Evolutionary conservation across 305 asterid species (phyloP), one percentile per base, ranked within the genome.

Genomic region (Fraxinus angustifolia): DNA sequence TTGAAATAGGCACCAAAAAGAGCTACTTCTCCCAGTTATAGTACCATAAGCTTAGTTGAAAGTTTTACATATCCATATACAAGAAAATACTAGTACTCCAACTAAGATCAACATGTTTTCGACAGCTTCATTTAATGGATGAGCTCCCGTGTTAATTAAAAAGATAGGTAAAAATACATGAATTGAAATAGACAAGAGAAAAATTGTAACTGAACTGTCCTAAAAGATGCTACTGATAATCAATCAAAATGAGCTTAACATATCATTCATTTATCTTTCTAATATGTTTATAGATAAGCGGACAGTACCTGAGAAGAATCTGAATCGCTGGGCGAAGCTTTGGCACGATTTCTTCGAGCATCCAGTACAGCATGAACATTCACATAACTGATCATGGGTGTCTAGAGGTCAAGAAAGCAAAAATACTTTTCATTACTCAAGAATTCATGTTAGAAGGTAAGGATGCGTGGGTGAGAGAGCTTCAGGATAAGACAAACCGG

Each of bases 331-430:
- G 97, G 88, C 12, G 96, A 92, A 84, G 93, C 95, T 90, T 92
- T 96, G 48, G 98, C 99, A 16, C 90, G 98, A 83, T 90, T 87
- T 87, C 98, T 89, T 82, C 99, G 89, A 79, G 94, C 98, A 83
- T 96, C 98, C 75, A 96, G 87, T 81, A 94, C 94, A 31, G 96
- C 98, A 86, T 96, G 99, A 80, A 93, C 98, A 83, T 96, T 93
- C 67, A 96, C 91, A 83, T 96, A 96, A 88, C 98, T 94, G 83
- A 96, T 86, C 99, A 96, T 92, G 34, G 99, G 99, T 19, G 98
- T 96, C 99, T 94, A 83, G 77, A 58, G 76, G 65, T 58, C 26
- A 85, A 31, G 38, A 82, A 68, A 50, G 67, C 35, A 80, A 62
- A 86, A 68, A 12, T 68, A 65, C n/a, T 10, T 26, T 58, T 28